phyloP scores from a whole-genome alignment of 2,329 filamentous ascomycete species.

The Chaetomiaceae sp. region DNA sequence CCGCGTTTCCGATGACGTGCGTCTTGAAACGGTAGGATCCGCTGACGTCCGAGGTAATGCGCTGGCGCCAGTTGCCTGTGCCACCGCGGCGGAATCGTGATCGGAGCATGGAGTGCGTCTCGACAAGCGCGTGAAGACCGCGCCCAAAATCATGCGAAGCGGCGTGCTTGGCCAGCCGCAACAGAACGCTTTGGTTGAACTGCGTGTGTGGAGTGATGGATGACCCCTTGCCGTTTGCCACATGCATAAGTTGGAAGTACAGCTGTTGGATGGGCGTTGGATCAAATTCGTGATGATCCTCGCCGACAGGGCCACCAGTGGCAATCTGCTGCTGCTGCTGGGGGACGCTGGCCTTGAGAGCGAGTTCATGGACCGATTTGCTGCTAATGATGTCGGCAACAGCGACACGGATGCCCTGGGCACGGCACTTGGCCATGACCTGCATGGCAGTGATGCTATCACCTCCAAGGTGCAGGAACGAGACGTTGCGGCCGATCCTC shows the following conservation, averaged over 20 bases:
- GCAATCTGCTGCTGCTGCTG: background rate
- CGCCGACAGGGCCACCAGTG: conserved; percentile 2
- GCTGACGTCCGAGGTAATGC: conserved; percentile 22
- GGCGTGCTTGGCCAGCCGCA: conserved; percentile 29
- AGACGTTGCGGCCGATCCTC: conserved; percentile 30
- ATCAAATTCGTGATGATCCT: conserved; percentile 34
- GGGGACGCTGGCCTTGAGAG: conserved; percentile 14
- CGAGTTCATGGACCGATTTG: conserved; percentile 30
- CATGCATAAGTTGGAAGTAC: conserved; percentile 35
- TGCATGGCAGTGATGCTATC: conserved; percentile 43
- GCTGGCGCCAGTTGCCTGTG: conserved; percentile 28
- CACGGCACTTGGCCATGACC: conserved; percentile 34
- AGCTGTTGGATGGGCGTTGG: conserved; percentile 44
- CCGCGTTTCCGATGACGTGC: conserved; percentile 17
- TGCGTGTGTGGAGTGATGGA: conserved; percentile 26
- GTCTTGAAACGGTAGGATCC: conserved; percentile 25
- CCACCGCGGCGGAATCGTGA: conserved; percentile 30
- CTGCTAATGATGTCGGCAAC: conserved; percentile 33
- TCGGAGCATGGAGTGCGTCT: conserved; percentile 36
- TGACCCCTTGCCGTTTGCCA: background rate
- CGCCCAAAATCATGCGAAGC: conserved; percentile 11
- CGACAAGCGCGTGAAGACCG: conserved; percentile 29
- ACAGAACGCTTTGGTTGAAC: conserved; percentile 43
- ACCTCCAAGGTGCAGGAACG: conserved; percentile 40
- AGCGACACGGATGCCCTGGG: conserved; percentile 29